These are phyloP conservation scores for Barnettozyma pratensis DNA, from an alignment of 805 yeast species.

Conservation along the genomic window DNA sequence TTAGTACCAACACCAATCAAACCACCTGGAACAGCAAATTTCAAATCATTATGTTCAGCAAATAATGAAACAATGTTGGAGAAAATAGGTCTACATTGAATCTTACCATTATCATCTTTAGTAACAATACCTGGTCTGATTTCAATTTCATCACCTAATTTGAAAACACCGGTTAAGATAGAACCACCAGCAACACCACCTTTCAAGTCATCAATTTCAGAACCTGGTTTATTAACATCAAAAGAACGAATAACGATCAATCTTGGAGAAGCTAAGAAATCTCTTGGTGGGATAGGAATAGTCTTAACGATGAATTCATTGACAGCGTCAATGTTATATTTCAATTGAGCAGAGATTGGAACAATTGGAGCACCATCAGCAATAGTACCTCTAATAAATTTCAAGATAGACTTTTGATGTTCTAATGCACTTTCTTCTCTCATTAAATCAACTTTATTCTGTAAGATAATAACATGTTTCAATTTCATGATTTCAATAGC, in stretches of 20 bases:
- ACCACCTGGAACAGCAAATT: slow-evolving; percentile 99
- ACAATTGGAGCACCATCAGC: slow-evolving; percentile 99
- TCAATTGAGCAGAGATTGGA: slow-evolving; percentile 97
- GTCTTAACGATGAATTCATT: slow-evolving; percentile 93
- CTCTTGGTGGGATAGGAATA: slow-evolving; percentile 95
- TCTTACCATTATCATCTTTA: slow-evolving; percentile 80
- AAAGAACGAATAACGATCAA: slow-evolving; percentile 96
- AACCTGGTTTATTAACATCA: slow-evolving; percentile 98
- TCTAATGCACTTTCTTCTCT: slow-evolving; percentile 94
- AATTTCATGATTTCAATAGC: slow-evolving; percentile 99
- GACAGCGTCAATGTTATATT: slow-evolving; percentile 97
- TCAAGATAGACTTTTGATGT: slow-evolving; percentile 88
- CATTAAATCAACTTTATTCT: slow-evolving; percentile 98
- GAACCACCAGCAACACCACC: slow-evolving; percentile 99
- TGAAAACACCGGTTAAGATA: slow-evolving; percentile 93
- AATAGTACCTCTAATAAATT: slow-evolving; percentile 93
- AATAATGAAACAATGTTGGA: slow-evolving; percentile 90
- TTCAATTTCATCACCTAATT: slow-evolving; percentile 96
- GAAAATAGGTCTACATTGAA: slow-evolving; percentile 93
- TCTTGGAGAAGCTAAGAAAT: slow-evolving; percentile 88
- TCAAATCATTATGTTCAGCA: slow-evolving; percentile 96
- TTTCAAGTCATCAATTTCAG: slow-evolving; percentile 92
- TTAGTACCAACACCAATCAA: slow-evolving; percentile 99
- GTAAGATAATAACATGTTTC: slow-evolving; percentile 92
- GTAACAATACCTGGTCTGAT: slow-evolving; percentile 99